phyloP scores from a whole-genome alignment of 2,329 filamentous ascomycete genomes.

The Xylaria sp. region DNA sequence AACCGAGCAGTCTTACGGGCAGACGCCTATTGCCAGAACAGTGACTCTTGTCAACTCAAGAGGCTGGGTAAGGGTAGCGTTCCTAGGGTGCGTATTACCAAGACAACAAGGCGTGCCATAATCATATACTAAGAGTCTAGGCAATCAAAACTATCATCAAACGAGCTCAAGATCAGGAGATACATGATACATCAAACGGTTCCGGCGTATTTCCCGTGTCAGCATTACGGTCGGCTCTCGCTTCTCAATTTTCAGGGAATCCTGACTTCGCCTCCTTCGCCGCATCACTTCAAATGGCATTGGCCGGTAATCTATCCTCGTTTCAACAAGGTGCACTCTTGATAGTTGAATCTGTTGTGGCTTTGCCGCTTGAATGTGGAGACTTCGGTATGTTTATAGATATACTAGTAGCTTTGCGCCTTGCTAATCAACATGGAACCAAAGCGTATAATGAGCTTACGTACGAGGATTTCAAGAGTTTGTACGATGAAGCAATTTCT shows the following conservation, averaged over 20 bases:
- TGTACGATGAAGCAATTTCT: background rate
- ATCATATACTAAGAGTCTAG: background rate
- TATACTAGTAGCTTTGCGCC: background rate
- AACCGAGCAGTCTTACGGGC: background rate
- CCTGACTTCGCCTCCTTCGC: background rate
- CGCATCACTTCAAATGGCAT: background rate
- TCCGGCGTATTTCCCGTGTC: background rate
- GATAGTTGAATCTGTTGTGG: background rate
- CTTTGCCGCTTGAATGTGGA: constrained; percentile 1
- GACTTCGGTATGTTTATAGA: background rate
- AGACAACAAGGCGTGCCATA: background rate
- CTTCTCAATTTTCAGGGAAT: background rate
- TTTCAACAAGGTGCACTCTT: background rate
- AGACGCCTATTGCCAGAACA: background rate
- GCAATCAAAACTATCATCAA: background rate
- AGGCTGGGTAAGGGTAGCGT: background rate
- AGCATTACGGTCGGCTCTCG: background rate
- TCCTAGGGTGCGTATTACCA: background rate
- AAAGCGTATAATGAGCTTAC: constrained; percentile 1
- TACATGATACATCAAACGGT: background rate
- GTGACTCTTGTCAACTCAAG: background rate
- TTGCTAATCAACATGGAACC: background rate
- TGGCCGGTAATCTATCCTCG: background rate
- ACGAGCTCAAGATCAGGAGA: background rate
- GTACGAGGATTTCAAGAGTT: background rate